Evolutionary conservation across 129 eudicot species (phyloP).

Genomic region (Oenanthe sinensis): DNA sequence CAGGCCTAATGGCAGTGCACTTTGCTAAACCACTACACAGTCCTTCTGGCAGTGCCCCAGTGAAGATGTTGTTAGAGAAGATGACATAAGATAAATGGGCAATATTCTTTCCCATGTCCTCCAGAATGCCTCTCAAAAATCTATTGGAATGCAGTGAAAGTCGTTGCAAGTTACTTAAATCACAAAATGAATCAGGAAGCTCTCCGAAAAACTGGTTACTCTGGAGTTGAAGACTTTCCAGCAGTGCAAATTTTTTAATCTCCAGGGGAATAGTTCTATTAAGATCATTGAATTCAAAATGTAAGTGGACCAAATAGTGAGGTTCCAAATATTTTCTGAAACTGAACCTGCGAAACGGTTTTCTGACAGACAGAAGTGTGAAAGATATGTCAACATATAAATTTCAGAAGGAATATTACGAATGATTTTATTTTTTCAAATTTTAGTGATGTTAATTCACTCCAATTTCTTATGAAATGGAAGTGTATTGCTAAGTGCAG

Average conservation of each 20-base stretch:
- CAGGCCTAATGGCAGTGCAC: too few relatives aligned
- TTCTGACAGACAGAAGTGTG: conserved; percentile 36
- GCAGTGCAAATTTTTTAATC: conserved; percentile 45
- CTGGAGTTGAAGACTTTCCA: conserved; percentile 37
- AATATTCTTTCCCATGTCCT: conserved; percentile 45
- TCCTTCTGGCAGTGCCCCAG: conserved; percentile 32
- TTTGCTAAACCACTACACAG: conserved; percentile 46
- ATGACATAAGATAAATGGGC: conserved; percentile 34
- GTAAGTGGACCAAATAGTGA: conserved; percentile 25
- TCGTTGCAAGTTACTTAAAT: conserved; percentile 21
- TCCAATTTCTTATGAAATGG: conserved; percentile 47
- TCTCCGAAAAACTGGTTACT: conserved; percentile 45
- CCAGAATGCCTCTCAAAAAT: conserved; percentile 39
- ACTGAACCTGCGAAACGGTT: conserved; percentile 52
- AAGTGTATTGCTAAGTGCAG: conserved; percentile 67
- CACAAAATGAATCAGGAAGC: conserved; percentile 47
- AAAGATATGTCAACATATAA: too few relatives aligned
- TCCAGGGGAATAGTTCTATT: conserved; percentile 48
- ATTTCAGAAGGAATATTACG: conserved; percentile 54
- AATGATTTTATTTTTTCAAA: conserved; percentile 44
- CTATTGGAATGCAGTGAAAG: conserved; percentile 38
- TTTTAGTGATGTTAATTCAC: conserved; percentile 39
- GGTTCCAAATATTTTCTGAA: conserved; percentile 46
- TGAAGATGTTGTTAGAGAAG: conserved; percentile 63
- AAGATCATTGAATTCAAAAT: too few relatives aligned